These are phyloP conservation scores for Chlorella sp. DNA, from an alignment of 139 green algal species.

Conservation along the genomic window DNA sequence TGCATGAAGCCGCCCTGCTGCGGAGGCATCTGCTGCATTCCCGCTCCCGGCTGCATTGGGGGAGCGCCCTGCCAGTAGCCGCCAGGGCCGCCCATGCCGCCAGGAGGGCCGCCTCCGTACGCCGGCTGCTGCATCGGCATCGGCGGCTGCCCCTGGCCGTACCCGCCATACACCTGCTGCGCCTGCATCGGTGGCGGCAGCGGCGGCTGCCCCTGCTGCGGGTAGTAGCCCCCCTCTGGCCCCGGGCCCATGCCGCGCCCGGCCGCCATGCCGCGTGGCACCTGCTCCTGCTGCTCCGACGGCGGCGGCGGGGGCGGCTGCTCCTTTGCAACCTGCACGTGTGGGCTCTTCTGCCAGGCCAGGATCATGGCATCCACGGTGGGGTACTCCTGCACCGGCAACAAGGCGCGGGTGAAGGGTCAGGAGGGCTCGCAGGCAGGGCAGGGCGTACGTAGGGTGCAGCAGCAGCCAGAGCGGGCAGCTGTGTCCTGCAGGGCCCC, in stretches of 20 bases:
- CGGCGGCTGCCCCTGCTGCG: neutral
- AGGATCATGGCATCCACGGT: constrained; percentile 46
- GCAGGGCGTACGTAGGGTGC: neutral
- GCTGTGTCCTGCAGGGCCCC: neutral
- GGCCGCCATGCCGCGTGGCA: constrained; percentile 2
- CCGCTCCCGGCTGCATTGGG: no score
- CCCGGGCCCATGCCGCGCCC: neutral
- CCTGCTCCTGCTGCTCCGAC: neutral
- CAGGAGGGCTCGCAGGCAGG: neutral
- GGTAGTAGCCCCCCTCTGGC: neutral
- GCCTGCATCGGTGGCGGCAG: neutral
- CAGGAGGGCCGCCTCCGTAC: neutral
- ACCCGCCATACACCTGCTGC: neutral
- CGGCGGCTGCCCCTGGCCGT: constrained; percentile 2
- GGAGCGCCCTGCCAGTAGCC: neutral
- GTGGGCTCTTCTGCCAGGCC: constrained; percentile 44
- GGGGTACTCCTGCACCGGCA: constrained; percentile 20
- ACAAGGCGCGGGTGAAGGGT: no score
- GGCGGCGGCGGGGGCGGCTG: constrained; percentile 2
- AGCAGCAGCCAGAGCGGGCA: neutral
- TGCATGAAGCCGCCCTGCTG: no score
- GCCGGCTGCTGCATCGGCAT: neutral
- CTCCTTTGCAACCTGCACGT: constrained; percentile 14
- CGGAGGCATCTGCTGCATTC: neutral
- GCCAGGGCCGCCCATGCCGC: neutral